Conservation (phyloP, 2,329 filamentous ascomycete genomes). For the Trichoderma sp. region DNA sequence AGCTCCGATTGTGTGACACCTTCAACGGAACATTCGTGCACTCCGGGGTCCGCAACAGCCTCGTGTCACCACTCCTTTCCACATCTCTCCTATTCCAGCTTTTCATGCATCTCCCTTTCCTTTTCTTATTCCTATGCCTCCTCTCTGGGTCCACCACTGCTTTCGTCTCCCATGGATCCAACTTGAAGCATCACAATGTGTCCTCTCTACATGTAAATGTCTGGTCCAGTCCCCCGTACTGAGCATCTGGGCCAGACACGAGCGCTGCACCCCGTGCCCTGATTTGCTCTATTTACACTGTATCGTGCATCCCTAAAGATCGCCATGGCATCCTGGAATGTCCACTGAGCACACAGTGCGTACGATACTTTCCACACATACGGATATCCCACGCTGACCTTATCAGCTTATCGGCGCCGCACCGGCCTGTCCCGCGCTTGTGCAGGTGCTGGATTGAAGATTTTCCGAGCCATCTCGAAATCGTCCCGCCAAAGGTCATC, state of each 20-base stretch:
- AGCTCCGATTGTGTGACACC: neutral
- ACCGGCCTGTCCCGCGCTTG: conserved; percentile 15
- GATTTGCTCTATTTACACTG: neutral
- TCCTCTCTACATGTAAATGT: too few relatives aligned
- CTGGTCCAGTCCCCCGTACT: neutral
- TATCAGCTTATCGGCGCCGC: conserved; percentile 18
- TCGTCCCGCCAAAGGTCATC: conserved; percentile 9
- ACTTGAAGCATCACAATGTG: conserved; percentile 22
- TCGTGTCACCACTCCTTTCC: conserved; percentile 10
- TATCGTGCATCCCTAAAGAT: neutral
- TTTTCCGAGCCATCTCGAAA: conserved; percentile 24
- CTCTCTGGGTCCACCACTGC: neutral
- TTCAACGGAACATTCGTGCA: conserved; percentile 2
- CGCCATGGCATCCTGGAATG: neutral
- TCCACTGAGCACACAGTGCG: fast-evolving
- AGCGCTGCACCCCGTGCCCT: neutral
- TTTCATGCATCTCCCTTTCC: neutral
- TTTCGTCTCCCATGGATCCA: neutral
- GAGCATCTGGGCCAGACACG: neutral
- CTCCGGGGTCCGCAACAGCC: neutral
- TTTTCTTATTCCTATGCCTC: neutral
- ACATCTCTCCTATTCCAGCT: conserved; percentile 2
- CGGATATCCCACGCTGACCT: neutral
- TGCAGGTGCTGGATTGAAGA: conserved; percentile 14
- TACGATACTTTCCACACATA: neutral